Conservation (phyloP, 345 rosid species). For the Eucalyptus fibrosa region DNA sequence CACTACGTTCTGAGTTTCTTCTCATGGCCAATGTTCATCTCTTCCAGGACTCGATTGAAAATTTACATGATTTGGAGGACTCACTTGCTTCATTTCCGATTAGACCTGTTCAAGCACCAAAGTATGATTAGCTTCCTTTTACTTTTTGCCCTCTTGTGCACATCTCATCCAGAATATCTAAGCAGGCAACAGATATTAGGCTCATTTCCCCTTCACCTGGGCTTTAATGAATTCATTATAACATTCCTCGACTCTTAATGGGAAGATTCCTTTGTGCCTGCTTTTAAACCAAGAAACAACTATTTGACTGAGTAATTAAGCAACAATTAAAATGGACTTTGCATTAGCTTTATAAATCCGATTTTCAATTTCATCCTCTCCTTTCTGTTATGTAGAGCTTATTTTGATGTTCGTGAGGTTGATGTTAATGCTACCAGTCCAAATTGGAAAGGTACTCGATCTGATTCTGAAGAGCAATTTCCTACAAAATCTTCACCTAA, state of each 20-base stretch:
- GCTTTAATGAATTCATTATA: not conserved
- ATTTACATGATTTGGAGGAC: conserved; percentile 61
- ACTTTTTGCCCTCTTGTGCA: not conserved
- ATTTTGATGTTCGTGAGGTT: conserved; percentile 72
- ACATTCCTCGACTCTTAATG: not conserved
- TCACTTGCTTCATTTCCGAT: conserved; percentile 71
- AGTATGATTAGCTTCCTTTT: not conserved
- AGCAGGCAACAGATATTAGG: not conserved
- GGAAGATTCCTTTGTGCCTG: not conserved
- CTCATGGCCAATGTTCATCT: not conserved
- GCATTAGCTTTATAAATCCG: not conserved
- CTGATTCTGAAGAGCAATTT: conserved; percentile 36
- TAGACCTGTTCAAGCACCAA: conserved; percentile 60
- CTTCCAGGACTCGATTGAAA: conserved; percentile 56
- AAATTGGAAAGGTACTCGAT: conserved; percentile 28
- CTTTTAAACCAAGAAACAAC: not conserved
- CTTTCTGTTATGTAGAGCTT: conserved; percentile 48
- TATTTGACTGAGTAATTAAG: not conserved
- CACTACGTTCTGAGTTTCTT: not conserved
- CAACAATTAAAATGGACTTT: not conserved
- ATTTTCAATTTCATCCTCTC: not conserved
- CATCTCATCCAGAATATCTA: not conserved
- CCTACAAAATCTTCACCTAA: conserved; percentile 5
- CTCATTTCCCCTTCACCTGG: not conserved
- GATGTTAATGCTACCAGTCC: conserved; percentile 50